phyloP scores from a whole-genome alignment of 2,329 filamentous ascomycete genomes.

The Colletotrichum acutatum region DNA sequence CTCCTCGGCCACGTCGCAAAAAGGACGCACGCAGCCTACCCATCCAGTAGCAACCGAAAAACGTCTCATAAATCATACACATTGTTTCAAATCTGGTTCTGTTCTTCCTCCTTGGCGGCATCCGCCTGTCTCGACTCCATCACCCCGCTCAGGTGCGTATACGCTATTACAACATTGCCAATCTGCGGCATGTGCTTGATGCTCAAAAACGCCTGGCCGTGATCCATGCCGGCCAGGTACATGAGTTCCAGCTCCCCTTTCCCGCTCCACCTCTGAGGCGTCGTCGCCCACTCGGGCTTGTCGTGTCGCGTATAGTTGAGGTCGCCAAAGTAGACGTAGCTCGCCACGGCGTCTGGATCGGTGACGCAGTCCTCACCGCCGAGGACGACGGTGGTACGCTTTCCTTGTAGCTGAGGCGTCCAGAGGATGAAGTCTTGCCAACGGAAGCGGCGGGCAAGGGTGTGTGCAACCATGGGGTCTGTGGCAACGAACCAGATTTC shows the following conservation, averaged over 20 bases:
- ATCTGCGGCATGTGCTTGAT: constrained; percentile 30
- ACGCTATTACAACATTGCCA: constrained; percentile 21
- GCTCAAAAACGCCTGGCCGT: constrained; percentile 38
- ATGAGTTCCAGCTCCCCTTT: constrained; percentile 40
- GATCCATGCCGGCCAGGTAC: constrained; percentile 40
- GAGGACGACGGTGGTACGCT: constrained; percentile 40
- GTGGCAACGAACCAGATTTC: constrained; percentile 78
- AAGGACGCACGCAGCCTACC: not conserved
- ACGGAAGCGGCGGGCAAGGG: constrained; percentile 74
- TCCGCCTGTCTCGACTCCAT: constrained; percentile 22
- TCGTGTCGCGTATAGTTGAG: constrained; percentile 33
- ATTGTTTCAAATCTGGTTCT: constrained; percentile 10
- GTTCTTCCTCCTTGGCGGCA: constrained; percentile 23
- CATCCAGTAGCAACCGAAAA: not conserved
- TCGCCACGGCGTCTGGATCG: constrained; percentile 39
- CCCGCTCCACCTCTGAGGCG: constrained; percentile 38
- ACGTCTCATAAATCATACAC: not conserved
- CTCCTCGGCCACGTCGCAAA: not conserved
- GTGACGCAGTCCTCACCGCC: constrained; percentile 40
- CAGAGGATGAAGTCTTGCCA: constrained; percentile 78
- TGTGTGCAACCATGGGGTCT: constrained; percentile 74
- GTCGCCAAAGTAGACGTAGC: constrained; percentile 40
- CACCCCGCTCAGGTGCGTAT: constrained; percentile 19
- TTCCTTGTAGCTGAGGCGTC: constrained; percentile 69
- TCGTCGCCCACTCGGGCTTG: constrained; percentile 33